Percentiles rank a stretch among this genome's conserved stretches.
Conservation (phyloP, 2,329 filamentous ascomycete genomes). For the Scopulariopsis brevicaulis region DNA sequence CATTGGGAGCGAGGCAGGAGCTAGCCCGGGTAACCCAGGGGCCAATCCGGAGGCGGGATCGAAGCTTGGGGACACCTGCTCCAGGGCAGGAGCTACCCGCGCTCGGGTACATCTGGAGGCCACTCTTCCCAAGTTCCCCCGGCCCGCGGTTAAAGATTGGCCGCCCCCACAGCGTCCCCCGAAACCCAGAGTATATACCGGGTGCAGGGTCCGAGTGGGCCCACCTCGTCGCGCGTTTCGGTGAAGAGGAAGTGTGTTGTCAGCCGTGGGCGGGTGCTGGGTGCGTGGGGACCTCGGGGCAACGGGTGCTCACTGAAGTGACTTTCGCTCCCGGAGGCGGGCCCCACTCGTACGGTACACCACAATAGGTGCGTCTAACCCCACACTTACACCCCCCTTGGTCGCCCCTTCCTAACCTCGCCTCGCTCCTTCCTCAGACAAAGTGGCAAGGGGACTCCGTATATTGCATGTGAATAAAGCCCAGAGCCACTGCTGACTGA, state of each 20-base stretch:
- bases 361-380: background rate
- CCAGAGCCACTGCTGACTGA: background rate
- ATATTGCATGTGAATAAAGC: too few relatives aligned
- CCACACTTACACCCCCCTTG: too few relatives aligned
- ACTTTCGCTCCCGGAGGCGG: background rate
- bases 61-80: too few relatives aligned
- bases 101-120: background rate
- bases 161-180: background rate
- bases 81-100: background rate
- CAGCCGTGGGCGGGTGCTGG: background rate
- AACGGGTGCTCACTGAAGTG: background rate
- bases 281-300: background rate
- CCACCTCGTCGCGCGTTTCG: background rate
- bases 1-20: too few relatives aligned
- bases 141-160: background rate
- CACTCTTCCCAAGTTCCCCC: background rate
- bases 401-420: too few relatives aligned
- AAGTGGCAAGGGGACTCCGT: too few relatives aligned
- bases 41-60: background rate
- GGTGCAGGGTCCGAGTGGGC: background rate
- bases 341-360: background rate
- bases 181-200: background rate
- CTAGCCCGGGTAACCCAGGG: background rate
- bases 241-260: background rate
- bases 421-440: too few relatives aligned